Base-by-base conservation (phyloP, 108 stramenopile genomes). In the Fistulifera solaris region DNA sequence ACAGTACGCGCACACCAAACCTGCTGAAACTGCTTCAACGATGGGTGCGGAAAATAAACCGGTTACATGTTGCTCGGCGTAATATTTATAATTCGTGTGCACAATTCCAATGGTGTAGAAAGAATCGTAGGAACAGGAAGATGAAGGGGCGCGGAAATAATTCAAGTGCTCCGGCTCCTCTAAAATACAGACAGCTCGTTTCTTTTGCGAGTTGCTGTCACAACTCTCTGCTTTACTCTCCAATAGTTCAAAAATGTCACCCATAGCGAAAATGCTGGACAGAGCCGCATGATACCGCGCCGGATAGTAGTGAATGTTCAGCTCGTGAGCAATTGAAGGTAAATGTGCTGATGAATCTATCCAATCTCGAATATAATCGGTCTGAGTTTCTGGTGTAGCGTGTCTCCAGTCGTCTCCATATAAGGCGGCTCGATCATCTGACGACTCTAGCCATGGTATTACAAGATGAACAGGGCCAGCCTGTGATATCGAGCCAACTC, bases 151-250 rank as follows among this genome's bases (percentile, higher is more conserved):
- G 15, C 86, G 68, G 54, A 86, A 89, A 89, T 89, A 96, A 72
- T 94, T 96, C 49, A 96, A 55, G 70, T 96, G 96, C 65, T 96
- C 96, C 15, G 96, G 94, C 66, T 96, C 96, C 70, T 95, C 94
- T 58, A 95, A 58, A 58, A 94, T 89, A 52, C 80, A 81, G n/a
- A 96, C 79, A 65, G 88, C 88, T 40, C 73, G 65, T 51, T 27
- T 22, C n/a, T 17, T 17, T 22, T 27, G 19, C 31, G 31, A 3
- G 8, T 3, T 6, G 8, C 8, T 8, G 8, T 35, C 31, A 8
- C 31, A 35, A 8, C 31, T 35, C 31, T 35, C 31, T 3, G 31
- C 8, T 24, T 16, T n/a, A 22, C 4, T 16, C 17, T 26, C 50
- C 25, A 51, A 51, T 51, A 17, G 12, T 24, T 27, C 23, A 21